Evolutionary conservation across 2,329 filamentous ascomycete species (phyloP), one percentile per base, ranked within the genome.

Genomic region (Stemphylium lycopersici): DNA sequence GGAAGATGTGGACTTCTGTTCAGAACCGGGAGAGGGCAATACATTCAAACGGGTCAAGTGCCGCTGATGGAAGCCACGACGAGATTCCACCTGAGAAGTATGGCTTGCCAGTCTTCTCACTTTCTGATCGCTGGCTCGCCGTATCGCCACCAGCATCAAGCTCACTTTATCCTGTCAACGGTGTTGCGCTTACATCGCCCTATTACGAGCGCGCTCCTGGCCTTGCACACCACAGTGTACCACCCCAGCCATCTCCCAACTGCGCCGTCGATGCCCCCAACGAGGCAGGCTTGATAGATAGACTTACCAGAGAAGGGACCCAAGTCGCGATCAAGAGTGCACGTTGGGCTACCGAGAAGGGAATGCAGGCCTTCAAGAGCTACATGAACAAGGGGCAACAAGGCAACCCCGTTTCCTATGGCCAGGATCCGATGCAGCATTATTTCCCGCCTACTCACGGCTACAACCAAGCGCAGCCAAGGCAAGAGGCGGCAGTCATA

Each of bases 1-100:
- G 89, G 16, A 99, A 99, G 77, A 79, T 96, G 15, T 99, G 95
- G 95, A 97, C 95, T 0, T 88, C 87, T 39, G 80, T 96, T 24
- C 90, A 95, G 69, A 83, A 66, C 24, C 70, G 73, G 29, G 70
- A 76, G 48, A 67, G 70, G n/a, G 62, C 55, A 1, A 51, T 62
- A 10, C 70, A 68, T n/a, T 73, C 72, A 1, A 71, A 67, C 45
- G 62, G 70, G 1, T 74, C 75, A 2, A 76, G 70, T 48, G 69
- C 69, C 38, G 69, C 65, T 11, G 71, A 76, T n/a, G 64, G 67
- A 20, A 72, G 66, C 45, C 68, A 70, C 18, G 73, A 77, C 7
- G 70, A 72, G 2, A 57, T 59, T 6, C 58, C 61, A 42, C 56
- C 61, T 16, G 68, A 70, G 46, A 77, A 77, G 55, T 75, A 76